Evolutionary conservation across 495 filamentous ascomycete genomes (phyloP), one percentile per base, ranked within the genome.

Genomic region (Penicillium atrosanguineum): DNA sequence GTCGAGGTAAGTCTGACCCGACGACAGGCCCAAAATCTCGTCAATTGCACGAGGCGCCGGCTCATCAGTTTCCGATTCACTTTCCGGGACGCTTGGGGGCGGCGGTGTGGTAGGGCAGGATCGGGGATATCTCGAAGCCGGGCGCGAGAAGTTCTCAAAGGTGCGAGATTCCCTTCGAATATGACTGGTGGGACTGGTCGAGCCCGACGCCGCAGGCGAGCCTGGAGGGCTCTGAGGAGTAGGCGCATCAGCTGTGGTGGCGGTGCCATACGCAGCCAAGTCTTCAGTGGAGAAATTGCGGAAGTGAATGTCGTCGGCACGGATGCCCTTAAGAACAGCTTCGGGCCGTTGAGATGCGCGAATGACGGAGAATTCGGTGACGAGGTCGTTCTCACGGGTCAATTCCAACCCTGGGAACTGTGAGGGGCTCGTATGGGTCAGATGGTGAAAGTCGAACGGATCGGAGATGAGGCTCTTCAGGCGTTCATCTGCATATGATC

Each of bases 391-490:
- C 46, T 83, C 77, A 36, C 79, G 80, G 11, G 79, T 64, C 28
- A 72, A 76, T 37, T 84, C 78, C 28, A 90, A 58, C 12, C 75
- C 73, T 14, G 84, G 75, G 43, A 89, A 77, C 50, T 87, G 81
- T 14, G 85, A 72, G 20, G 80, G 83, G 36, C 80, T 81, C 15
- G 87, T 90, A 64, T 95, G 89, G 21, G 87, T 87, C 42, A 96
- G 70, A 68, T 95, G 91, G 58, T 92, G 89, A 61, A 96, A 96
- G 68, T 92, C 87, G 69, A 88, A 95, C 6, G 91, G 91, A 20
- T 81, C 83, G 0, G 91, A 96, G 46, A 96, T 95, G 59, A 76
- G 66, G 39, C 71, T 73, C 55, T 77, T 73, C 44, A 72, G 50
- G 26, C 73, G 69, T 56, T 72, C 67, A 50, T 70, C 69, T 73